Evolutionary conservation across 257 asterid genomes (phyloP).

Genomic region (Capsicum baccatum): DNA sequence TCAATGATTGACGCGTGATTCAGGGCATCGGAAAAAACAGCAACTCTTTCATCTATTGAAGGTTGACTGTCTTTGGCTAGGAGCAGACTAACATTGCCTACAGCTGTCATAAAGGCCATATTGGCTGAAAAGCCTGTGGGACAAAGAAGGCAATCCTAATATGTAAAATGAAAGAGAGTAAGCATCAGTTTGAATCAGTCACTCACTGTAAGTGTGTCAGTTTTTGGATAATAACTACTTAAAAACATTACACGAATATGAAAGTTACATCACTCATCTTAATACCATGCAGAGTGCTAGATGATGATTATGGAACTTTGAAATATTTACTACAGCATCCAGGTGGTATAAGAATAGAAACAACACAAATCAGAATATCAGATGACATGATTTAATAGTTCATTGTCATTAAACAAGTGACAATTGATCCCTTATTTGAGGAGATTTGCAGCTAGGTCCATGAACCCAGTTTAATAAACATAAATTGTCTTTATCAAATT

Average conservation of each 20-base stretch:
- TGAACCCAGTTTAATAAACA: not conserved
- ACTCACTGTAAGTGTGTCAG: slow-evolving; percentile 17
- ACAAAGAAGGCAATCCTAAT: slow-evolving; percentile 99
- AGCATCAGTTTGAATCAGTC: slow-evolving; percentile 44
- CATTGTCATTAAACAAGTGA: slow-evolving; percentile 7
- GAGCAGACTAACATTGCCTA: slow-evolving; percentile 72
- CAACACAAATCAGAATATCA: not conserved
- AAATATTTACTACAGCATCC: slow-evolving; percentile 5
- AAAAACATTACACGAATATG: not conserved
- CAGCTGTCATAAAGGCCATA: slow-evolving; percentile 91
- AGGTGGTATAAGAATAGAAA: not conserved
- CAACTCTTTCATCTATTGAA: slow-evolving; percentile 62
- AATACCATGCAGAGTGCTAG: not conserved
- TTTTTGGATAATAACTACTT: not conserved
- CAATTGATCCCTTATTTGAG: not conserved
- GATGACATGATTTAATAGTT: not conserved
- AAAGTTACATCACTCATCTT: not conserved
- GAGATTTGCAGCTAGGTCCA: not conserved
- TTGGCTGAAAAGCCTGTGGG: slow-evolving; percentile 99
- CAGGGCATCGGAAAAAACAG: slow-evolving; percentile 90
- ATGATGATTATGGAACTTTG: slow-evolving; percentile 13
- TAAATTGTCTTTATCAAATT: not conserved
- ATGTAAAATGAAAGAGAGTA: slow-evolving; percentile 55
- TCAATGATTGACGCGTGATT: slow-evolving; percentile 98
- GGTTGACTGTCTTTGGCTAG: slow-evolving; percentile 60